Conservation (phyloP, 2,329 filamentous ascomycete genomes). For the Penicillium sp. region DNA sequence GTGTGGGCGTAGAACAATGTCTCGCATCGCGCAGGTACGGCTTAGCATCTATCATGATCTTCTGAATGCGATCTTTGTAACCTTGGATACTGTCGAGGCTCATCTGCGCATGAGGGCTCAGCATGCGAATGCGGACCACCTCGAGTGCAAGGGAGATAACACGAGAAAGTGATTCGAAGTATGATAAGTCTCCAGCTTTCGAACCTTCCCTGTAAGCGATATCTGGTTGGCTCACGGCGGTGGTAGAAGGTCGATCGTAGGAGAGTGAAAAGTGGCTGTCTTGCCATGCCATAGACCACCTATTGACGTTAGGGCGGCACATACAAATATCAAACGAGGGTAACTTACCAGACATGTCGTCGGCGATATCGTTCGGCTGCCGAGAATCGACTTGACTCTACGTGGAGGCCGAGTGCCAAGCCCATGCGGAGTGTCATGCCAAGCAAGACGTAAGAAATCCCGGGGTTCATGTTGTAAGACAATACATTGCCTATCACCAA, state of each 20-base stretch:
- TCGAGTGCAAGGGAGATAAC: slow-evolving; percentile 53
- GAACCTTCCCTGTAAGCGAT: slow-evolving; percentile 50
- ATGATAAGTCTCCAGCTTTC: slow-evolving; percentile 49
- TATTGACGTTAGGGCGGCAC: slow-evolving; percentile 18
- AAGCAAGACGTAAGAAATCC: slow-evolving; percentile 59
- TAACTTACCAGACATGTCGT: slow-evolving; percentile 43
- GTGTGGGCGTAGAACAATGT: slow-evolving; percentile 40
- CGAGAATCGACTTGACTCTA: slow-evolving; percentile 54
- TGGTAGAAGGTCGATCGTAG: slow-evolving; percentile 57
- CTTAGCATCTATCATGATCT: slow-evolving; percentile 56
- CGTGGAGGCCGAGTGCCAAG: slow-evolving; percentile 58
- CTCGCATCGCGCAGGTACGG: slow-evolving; percentile 55
- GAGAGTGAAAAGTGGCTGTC: slow-evolving; percentile 62
- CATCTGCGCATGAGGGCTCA: slow-evolving; percentile 52
- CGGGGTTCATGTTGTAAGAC: slow-evolving; percentile 62
- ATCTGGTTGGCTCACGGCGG: slow-evolving; percentile 51
- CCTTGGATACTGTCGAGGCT: slow-evolving; percentile 53
- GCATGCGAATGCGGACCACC: slow-evolving; percentile 57
- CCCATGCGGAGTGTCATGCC: slow-evolving; percentile 60
- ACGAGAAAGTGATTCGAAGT: slow-evolving; percentile 57
- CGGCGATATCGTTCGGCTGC: slow-evolving; percentile 47
- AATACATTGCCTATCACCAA: slow-evolving; percentile 60
- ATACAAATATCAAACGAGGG: neutral
- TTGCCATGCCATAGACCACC: slow-evolving; percentile 63
- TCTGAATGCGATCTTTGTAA: slow-evolving; percentile 55